phyloP scores from a whole-genome alignment of 2,329 filamentous ascomycete species.

The Phoma sp. region DNA sequence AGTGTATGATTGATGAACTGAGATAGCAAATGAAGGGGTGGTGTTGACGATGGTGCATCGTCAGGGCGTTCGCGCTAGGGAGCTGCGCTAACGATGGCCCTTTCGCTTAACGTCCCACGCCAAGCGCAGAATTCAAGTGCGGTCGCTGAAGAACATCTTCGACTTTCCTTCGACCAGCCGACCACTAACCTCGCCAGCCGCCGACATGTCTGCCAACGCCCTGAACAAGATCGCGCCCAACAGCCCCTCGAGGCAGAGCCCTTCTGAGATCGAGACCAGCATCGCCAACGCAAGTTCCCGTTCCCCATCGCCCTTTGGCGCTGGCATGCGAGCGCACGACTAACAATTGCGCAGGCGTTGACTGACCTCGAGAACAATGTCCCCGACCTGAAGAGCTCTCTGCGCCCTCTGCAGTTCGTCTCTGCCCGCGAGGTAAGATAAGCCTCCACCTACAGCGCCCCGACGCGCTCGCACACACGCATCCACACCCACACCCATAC shows the following conservation, averaged over 20 bases:
- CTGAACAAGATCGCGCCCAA: constrained; percentile 98
- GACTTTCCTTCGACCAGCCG: constrained; percentile 26
- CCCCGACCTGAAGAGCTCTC: constrained; percentile 92
- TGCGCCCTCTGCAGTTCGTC: constrained; percentile 98
- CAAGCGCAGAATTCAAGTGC: too few species aligned
- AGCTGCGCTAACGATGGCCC: too few species aligned
- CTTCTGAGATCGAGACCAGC: constrained; percentile 95
- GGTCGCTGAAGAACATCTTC: too few species aligned
- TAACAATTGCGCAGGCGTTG: constrained; percentile 66
- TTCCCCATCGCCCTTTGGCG: neutral
- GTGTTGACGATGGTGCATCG: too few species aligned
- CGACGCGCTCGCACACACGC: constrained; percentile 26
- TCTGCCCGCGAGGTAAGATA: constrained; percentile 97
- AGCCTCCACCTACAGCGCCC: constrained; percentile 43
- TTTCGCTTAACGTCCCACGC: too few species aligned
- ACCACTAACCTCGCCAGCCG: constrained; percentile 38
- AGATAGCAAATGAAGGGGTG: too few species aligned
- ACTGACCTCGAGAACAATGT: constrained; percentile 99
- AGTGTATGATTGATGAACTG: too few species aligned
- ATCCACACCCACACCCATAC: constrained; percentile 10
- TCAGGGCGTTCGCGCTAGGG: too few species aligned
- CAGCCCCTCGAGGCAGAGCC: constrained; percentile 94
- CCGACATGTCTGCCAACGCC: constrained; percentile 67
- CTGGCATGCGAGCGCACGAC: constrained; percentile 13
- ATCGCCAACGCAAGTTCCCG: constrained; percentile 80